Evolutionary conservation across 2,329 filamentous ascomycete species (phyloP).

Genomic region (Berkeleyomyces rouxiae): DNA sequence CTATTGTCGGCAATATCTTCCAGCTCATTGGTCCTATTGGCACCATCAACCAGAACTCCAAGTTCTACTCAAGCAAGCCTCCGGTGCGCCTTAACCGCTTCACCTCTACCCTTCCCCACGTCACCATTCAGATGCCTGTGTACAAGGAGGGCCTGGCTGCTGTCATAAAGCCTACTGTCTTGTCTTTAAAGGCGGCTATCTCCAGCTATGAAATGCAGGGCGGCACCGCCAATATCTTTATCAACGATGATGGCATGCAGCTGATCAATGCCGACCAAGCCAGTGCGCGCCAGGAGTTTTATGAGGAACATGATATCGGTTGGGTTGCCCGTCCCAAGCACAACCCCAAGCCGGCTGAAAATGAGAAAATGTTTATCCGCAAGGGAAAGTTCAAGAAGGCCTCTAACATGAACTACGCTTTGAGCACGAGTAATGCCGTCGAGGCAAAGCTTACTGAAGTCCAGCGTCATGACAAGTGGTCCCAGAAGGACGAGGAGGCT

Average conservation of each 20-base stretch:
- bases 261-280: slow-evolving; percentile 29
- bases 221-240: slow-evolving; percentile 34
- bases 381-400: slow-evolving; percentile 51
- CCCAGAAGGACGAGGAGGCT: slow-evolving; percentile 47
- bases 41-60: slow-evolving; percentile 27
- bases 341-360: slow-evolving; percentile 33
- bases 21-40: slow-evolving; percentile 34
- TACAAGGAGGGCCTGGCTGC: slow-evolving; percentile 24
- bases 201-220: slow-evolving; percentile 32
- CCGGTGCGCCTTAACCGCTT: slow-evolving; percentile 20
- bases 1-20: slow-evolving; percentile 24
- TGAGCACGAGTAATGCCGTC: slow-evolving; percentile 51
- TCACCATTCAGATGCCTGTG: slow-evolving; percentile 31
- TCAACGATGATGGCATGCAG: slow-evolving; percentile 48
- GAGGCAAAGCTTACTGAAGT: slow-evolving; percentile 49
- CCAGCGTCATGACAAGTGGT: slow-evolving; percentile 45
- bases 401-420: slow-evolving; percentile 56
- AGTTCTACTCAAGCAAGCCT: slow-evolving; percentile 27
- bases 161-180: slow-evolving; percentile 33
- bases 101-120: slow-evolving; percentile 23
- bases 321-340: slow-evolving; percentile 37
- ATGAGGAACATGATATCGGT: slow-evolving; percentile 40
- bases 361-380: slow-evolving; percentile 30
- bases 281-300: slow-evolving; percentile 30
- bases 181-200: slow-evolving; percentile 32